These are phyloP conservation scores for Fraxinus dipetala DNA, from an alignment of 305 asterid species.

Conservation along the genomic window DNA sequence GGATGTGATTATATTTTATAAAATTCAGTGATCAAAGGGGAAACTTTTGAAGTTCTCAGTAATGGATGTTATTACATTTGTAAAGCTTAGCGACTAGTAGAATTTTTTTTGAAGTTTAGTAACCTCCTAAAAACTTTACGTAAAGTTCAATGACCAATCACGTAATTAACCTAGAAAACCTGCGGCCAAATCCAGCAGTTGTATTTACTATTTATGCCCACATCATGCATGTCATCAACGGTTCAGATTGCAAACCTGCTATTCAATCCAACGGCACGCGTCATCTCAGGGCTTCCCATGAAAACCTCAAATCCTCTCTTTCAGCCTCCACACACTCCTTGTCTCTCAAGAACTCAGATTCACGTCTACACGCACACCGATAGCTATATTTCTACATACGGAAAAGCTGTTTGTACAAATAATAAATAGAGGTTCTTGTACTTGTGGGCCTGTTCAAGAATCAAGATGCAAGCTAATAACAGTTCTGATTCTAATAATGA, in stretches of 20 bases:
- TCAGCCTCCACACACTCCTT: slow-evolving; percentile 47
- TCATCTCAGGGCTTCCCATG: slow-evolving; percentile 57
- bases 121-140: too few species aligned
- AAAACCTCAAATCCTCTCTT: slow-evolving; percentile 40
- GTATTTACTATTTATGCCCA: neutral
- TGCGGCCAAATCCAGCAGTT: slow-evolving; percentile 32
- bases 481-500: slow-evolving; percentile 30
- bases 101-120: too few species aligned
- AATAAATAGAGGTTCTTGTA: neutral
- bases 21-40: too few species aligned
- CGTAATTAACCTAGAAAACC: neutral
- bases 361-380: slow-evolving; percentile 22
- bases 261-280: slow-evolving; percentile 37
- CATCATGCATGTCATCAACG: slow-evolving; percentile 18
- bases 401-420: neutral
- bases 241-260: slow-evolving; percentile 23
- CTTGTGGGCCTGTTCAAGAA: neutral
- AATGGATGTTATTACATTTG: too few species aligned
- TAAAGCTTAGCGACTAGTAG: too few species aligned
- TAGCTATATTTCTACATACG: neutral
- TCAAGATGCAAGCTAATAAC: slow-evolving; percentile 39
- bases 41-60: too few species aligned
- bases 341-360: slow-evolving; percentile 37
- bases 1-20: too few species aligned
- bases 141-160: too few species aligned